Evolutionary conservation across 495 filamentous ascomycete species (phyloP).

Genomic region (Lasiosphaeria miniovina): DNA sequence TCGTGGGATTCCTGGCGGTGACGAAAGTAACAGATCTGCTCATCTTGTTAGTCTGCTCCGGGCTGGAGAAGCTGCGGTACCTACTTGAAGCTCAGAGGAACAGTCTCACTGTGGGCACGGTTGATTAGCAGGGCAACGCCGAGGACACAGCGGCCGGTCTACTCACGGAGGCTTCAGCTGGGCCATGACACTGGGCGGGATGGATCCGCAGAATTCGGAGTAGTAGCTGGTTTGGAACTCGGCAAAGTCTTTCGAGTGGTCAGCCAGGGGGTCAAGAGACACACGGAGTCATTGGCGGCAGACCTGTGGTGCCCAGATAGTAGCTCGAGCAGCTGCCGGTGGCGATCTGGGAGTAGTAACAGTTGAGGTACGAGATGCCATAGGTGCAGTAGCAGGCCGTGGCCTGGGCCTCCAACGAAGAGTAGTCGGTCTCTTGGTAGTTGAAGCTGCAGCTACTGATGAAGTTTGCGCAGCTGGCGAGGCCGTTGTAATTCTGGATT

Average conservation of each 20-base stretch:
- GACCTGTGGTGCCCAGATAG: neutral
- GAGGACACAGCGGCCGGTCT: neutral
- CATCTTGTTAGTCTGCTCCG: constrained; percentile 1
- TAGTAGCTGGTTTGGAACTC: constrained; percentile 14
- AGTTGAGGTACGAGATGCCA: constrained; percentile 22
- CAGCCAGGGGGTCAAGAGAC: neutral
- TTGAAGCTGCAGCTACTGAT: constrained; percentile 13
- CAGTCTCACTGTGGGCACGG: constrained; percentile 9
- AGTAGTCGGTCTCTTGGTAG: neutral
- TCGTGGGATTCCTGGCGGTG: constrained; percentile 5
- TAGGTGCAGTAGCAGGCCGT: constrained; percentile 21
- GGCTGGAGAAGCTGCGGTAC: neutral
- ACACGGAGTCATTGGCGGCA: neutral
- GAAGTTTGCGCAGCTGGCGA: constrained; percentile 11
- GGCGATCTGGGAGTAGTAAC: constrained; percentile 13
- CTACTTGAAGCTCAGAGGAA: constrained; percentile 24
- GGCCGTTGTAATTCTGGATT: constrained; percentile 3
- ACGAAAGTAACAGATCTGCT: constrained; percentile 19
- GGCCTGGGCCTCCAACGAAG: constrained; percentile 2
- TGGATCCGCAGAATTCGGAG: constrained; percentile 11
- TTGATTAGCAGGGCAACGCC: neutral
- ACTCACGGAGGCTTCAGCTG: constrained; percentile 17
- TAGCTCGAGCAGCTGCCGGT: constrained; percentile 16
- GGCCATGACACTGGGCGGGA: constrained; percentile 16
- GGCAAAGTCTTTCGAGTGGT: constrained; percentile 10